Percentiles rank a stretch among this genome's conserved stretches.
Evolutionary conservation across 2,329 filamentous ascomycete genomes (phyloP).

Genomic region (Claviceps africana): DNA sequence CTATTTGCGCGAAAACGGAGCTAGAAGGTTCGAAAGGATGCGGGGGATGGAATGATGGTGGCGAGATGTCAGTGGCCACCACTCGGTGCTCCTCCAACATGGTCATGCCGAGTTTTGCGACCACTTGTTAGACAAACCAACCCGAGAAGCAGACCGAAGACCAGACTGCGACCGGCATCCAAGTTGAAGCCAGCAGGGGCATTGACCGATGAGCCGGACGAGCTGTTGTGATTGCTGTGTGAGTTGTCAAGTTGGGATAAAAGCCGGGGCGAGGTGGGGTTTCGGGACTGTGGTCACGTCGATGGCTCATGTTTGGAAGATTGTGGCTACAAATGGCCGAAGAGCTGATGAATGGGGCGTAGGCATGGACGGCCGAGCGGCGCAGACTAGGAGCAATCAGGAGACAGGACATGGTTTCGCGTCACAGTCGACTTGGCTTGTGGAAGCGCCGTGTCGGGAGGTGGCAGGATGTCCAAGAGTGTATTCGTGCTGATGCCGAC

Average conservation of each 20-base stretch:
- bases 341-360: too few relatives aligned
- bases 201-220: constrained; percentile 2
- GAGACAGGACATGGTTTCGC: too few relatives aligned
- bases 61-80: neutral
- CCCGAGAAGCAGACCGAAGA: neutral
- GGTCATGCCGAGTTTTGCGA: neutral
- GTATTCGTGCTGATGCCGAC: too few relatives aligned
- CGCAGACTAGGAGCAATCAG: too few relatives aligned
- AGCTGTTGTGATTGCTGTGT: neutral
- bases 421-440: too few relatives aligned
- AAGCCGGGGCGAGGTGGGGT: too few relatives aligned
- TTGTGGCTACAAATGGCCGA: too few relatives aligned
- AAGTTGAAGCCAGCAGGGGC: neutral
- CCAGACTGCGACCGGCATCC: neutral
- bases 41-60: neutral
- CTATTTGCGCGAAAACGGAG: constrained; percentile 18
- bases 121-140: neutral
- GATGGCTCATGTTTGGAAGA: too few relatives aligned
- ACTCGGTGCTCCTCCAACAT: neutral
- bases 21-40: neutral
- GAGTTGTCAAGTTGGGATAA: neutral
- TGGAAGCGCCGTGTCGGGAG: too few relatives aligned
- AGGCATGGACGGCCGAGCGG: too few relatives aligned
- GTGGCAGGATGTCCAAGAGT: too few relatives aligned
- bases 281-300: too few relatives aligned